These are phyloP conservation scores for Malus asiatica DNA, from an alignment of 306 rosid genomes.

Conservation along the genomic window DNA sequence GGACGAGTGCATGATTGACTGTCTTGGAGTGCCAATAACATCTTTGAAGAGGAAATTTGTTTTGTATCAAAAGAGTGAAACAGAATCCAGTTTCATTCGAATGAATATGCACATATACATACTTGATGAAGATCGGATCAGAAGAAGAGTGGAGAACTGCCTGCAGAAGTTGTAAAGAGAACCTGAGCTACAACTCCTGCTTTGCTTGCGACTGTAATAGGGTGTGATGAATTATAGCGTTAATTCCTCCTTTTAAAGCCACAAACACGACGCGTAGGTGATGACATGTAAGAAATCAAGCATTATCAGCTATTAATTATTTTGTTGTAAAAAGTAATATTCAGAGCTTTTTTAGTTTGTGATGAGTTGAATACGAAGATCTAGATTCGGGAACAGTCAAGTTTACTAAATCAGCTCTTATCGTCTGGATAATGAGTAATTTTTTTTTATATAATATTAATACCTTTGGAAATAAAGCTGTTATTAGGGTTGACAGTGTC, in stretches of 20 bases:
- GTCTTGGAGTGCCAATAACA: too few species aligned
- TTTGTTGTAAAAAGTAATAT: background rate
- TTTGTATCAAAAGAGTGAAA: background rate
- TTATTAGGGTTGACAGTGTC: background rate
- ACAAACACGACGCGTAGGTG: background rate
- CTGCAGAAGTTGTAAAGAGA: conserved; percentile 14
- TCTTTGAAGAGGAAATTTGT: too few species aligned
- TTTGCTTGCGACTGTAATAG: background rate
- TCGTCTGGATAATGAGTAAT: background rate
- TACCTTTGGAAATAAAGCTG: background rate
- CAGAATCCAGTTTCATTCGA: background rate
- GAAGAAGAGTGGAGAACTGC: background rate
- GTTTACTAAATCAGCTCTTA: background rate
- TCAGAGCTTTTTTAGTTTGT: background rate
- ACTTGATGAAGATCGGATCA: background rate
- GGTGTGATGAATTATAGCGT: conserved; percentile 30
- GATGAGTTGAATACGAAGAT: background rate
- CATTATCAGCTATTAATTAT: too few species aligned
- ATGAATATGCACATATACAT: background rate
- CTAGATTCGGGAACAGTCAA: background rate
- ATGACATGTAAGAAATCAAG: background rate
- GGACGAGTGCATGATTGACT: too few species aligned
- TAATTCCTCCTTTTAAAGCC: conserved; percentile 9
- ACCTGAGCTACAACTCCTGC: conserved; percentile 3
- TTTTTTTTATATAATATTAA: too few species aligned